These are phyloP conservation scores for Sordariomycetes sp. DNA, from an alignment of 2,329 filamentous ascomycete genomes.

Conservation along the genomic window DNA sequence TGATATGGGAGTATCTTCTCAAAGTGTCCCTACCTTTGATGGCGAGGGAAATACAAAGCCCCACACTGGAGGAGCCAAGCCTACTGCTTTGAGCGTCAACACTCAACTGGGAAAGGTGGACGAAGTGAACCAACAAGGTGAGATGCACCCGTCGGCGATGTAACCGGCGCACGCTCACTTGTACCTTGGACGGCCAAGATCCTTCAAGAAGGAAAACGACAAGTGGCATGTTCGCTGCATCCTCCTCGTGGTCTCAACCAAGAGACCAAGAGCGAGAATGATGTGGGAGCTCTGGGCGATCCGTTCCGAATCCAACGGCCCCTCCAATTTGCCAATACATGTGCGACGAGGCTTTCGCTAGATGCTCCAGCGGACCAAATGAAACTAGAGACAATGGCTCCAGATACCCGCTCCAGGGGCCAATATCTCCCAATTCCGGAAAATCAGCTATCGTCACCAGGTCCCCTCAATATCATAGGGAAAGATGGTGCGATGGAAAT, in stretches of 20 bases:
- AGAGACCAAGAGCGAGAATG: background rate
- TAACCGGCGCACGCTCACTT: background rate
- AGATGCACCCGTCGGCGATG: background rate
- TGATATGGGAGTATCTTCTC: background rate
- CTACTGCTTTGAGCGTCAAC: background rate
- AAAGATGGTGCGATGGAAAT: background rate
- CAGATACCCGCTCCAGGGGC: no score
- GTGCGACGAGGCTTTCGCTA: background rate
- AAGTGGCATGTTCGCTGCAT: background rate
- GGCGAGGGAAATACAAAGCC: background rate
- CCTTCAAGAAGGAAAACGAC: background rate
- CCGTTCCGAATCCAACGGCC: background rate
- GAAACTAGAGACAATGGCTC: no score
- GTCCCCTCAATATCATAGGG: background rate
- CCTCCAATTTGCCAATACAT: background rate
- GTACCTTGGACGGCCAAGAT: background rate
- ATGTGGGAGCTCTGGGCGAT: background rate
- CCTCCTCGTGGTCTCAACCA: background rate
- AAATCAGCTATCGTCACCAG: background rate
- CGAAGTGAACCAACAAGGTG: background rate
- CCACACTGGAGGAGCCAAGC: background rate
- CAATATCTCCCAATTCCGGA: no score
- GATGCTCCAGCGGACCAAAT: no score
- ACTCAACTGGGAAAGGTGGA: background rate
- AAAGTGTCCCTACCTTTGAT: background rate